A percentile compares a stretch with the other conserved stretches of the same genome.
Evolutionary conservation across 225 moss, liverwort and hornwort genomes (phyloP).

Genomic region (Asterella californica): DNA sequence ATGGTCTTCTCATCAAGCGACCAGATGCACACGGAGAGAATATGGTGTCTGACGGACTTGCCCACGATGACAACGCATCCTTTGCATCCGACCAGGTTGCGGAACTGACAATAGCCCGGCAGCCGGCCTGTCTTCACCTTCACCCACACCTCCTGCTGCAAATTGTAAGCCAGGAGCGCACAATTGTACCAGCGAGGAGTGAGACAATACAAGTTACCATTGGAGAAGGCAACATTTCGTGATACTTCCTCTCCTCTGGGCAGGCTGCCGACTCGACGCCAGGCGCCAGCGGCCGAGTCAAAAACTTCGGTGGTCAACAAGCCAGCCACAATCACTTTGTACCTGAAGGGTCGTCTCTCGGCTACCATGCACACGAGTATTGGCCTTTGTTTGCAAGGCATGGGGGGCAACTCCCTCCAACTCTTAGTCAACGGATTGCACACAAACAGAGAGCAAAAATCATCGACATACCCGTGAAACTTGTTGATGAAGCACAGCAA

Average conservation of each 20-base stretch:
- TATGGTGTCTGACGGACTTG: constrained; percentile 57
- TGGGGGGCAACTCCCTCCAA: constrained; percentile 57
- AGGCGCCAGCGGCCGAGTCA: constrained; percentile 43
- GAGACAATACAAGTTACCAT: constrained; percentile 53
- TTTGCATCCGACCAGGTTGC: constrained; percentile 56
- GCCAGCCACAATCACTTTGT: constrained; percentile 53
- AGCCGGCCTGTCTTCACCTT: constrained; percentile 59
- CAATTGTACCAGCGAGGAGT: constrained; percentile 64
- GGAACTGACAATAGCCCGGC: constrained; percentile 61
- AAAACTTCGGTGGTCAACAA: constrained; percentile 50
- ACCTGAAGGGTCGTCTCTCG: constrained; percentile 37
- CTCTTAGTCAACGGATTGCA: constrained; percentile 56
- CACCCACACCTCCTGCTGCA: constrained; percentile 52
- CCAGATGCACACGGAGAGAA: constrained; percentile 59
- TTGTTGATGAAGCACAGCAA: constrained; percentile 59
- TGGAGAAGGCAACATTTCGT: constrained; percentile 49
- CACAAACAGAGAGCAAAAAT: constrained; percentile 52
- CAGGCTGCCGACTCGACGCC: constrained; percentile 48
- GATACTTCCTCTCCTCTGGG: constrained; percentile 61
- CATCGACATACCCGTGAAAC: constrained; percentile 55
- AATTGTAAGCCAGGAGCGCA: constrained; percentile 48
- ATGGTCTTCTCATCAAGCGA: constrained; percentile 49
- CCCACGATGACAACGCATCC: constrained; percentile 56
- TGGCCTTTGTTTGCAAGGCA: constrained; percentile 57
- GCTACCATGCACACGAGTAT: constrained; percentile 59